These are phyloP conservation scores for Alternaria gaisen DNA, from an alignment of 2,329 filamentous ascomycete species.

Conservation along the genomic window DNA sequence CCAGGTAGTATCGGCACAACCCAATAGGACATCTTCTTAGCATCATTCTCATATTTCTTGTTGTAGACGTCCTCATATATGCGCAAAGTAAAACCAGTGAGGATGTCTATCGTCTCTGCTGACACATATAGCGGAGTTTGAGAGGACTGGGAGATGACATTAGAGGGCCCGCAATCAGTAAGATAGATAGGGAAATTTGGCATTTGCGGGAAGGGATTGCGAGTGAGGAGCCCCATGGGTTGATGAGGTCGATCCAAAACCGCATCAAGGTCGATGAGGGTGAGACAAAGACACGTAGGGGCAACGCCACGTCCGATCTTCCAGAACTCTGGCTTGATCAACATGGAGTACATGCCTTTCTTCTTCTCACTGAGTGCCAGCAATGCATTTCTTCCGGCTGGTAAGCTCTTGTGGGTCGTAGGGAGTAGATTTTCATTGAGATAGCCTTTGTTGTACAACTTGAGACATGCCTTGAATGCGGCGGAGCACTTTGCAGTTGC, in stretches of 20 bases:
- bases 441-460: slow-evolving; percentile 71
- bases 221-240: slow-evolving; percentile 75
- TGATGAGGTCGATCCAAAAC: slow-evolving; percentile 67
- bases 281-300: slow-evolving; percentile 67
- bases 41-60: slow-evolving; percentile 76
- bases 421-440: slow-evolving; percentile 80
- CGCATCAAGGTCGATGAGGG: slow-evolving; percentile 68
- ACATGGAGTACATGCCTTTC: slow-evolving; percentile 77
- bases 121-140: slow-evolving; percentile 55
- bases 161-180: slow-evolving; percentile 67
- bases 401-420: slow-evolving; percentile 73
- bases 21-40: slow-evolving; percentile 80
- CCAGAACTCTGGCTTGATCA: slow-evolving; percentile 82
- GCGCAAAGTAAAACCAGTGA: slow-evolving; percentile 78
- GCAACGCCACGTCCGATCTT: slow-evolving; percentile 52
- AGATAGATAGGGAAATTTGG: slow-evolving; percentile 78
- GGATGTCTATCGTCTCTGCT: slow-evolving; percentile 57
- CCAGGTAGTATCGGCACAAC: slow-evolving; percentile 67
- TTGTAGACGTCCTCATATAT: slow-evolving; percentile 88
- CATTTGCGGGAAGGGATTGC: slow-evolving; percentile 69
- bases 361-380: slow-evolving; percentile 84
- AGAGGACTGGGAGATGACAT: slow-evolving; percentile 62
- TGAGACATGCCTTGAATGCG: slow-evolving; percentile 81
- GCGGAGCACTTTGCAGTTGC: slow-evolving; percentile 85
- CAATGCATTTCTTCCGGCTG: slow-evolving; percentile 84